Evolutionary conservation across 257 asterid species (phyloP), one percentile per base, ranked within the genome.

Genomic region (Solanum gandarillasii): DNA sequence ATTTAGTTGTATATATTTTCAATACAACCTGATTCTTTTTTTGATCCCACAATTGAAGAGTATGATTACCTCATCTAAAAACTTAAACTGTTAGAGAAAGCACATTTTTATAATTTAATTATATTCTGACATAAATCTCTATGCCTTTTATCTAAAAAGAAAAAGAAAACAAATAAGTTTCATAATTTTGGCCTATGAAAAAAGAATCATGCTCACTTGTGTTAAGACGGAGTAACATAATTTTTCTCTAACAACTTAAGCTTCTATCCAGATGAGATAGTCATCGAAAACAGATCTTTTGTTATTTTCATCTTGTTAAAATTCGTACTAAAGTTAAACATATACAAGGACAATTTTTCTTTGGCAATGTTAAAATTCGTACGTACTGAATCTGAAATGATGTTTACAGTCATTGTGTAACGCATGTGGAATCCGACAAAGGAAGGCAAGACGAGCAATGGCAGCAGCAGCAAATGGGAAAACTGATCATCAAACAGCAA

Each of bases 401-500:
- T 6, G 65, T 3, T 58, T 48, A 46, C 87, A 97, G 99, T 94
- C 98, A 1, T 96, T 97, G 55, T 97, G 99, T 87, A 97, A 97
- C 86, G 99, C 99, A 6, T 97, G 99, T 84, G 99, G 99, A 83
- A 97, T 97, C 20, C 89, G 99, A 88, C 98, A 97, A 82, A 92
- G 98, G 88, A 97, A 97, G 90, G 98, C 99, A 1, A 92, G 98
- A 89, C 92, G 98, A 29, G 98, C 95, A 1, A 12, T 96, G 99
- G 97, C 94, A 4, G 97, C 84, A 3, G 86, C 83, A 72, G 34
- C 23, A 29, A 34, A 87, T 12, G 92, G 90, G 55, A 84, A 65
- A 48, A 8, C 84, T 82, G 99, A 41, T 41, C 84, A 78, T 1
- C 43, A 72, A 46, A 39, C 91, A 14, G 7, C 89, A 25, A 82